phyloP scores from a whole-genome alignment of 2,329 filamentous ascomycete species.

The Hypomyces perniciosus region DNA sequence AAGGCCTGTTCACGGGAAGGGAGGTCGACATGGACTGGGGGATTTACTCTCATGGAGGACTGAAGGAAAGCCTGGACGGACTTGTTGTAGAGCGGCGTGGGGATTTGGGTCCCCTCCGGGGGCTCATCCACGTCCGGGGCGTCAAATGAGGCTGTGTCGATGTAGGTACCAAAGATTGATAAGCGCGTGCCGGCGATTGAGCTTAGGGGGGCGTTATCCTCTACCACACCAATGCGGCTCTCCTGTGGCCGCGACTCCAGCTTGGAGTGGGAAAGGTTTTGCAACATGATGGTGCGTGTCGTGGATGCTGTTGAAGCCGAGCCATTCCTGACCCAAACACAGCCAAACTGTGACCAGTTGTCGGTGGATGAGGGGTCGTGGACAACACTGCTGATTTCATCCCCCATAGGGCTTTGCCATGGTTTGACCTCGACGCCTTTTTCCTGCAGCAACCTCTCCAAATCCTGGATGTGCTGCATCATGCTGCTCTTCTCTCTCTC shows the following conservation, averaged over 20 bases:
- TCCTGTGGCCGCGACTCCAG: constrained; percentile 46
- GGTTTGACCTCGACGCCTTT: constrained; percentile 56
- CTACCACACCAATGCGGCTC: constrained; percentile 60
- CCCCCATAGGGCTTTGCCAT: constrained; percentile 30
- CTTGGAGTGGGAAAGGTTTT: constrained; percentile 25
- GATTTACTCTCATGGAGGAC: constrained; percentile 56
- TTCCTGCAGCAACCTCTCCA: constrained; percentile 60
- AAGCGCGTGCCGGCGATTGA: constrained; percentile 70
- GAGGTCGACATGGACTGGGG: constrained; percentile 50
- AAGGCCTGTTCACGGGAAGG: constrained; percentile 60
- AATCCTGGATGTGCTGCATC: constrained; percentile 58
- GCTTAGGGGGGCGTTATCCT: constrained; percentile 59
- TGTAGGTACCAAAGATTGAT: constrained; percentile 72
- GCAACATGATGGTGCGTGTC: neutral
- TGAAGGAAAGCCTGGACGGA: constrained; percentile 66
- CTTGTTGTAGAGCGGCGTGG: constrained; percentile 56
- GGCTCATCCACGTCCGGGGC: constrained; percentile 59
- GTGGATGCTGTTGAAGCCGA: constrained; percentile 3
- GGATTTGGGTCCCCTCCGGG: constrained; percentile 29
- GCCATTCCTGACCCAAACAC: constrained; percentile 30
- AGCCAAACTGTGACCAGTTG: constrained; percentile 28
- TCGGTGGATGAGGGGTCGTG: constrained; percentile 22
- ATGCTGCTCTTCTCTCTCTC: constrained; percentile 67
- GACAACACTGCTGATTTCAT: too few species aligned
- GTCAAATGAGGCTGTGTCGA: constrained; percentile 70